These are phyloP conservation scores for Pichia gijzeniarum DNA, from an alignment of 805 yeast species.

Conservation along the genomic window DNA sequence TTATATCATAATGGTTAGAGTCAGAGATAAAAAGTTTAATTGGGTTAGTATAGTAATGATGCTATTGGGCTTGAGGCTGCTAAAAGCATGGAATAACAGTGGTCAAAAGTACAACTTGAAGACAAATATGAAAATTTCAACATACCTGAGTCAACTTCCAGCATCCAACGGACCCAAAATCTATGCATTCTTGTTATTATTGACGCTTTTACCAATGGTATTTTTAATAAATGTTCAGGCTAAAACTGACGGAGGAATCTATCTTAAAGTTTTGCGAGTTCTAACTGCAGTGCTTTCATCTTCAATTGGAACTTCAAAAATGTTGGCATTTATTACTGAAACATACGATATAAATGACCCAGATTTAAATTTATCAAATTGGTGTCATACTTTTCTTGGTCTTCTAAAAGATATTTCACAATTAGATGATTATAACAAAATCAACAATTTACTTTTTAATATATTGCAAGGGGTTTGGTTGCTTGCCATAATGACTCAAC, in stretches of 20 bases:
- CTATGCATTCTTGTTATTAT: conserved; percentile 14
- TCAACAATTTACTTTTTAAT: conserved; percentile 19
- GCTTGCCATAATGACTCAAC: conserved; percentile 7
- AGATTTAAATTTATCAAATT: conserved; percentile 16
- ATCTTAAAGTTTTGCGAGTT: conserved; percentile 4
- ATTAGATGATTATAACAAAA: conserved; percentile 24
- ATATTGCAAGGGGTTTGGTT: conserved; percentile 23
- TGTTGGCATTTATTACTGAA: conserved; percentile 24
- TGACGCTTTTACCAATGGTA: conserved; percentile 17
- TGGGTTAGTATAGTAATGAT: conserved; percentile 17
- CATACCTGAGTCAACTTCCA: conserved; percentile 31
- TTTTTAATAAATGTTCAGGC: conserved; percentile 4
- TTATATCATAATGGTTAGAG: conserved; percentile 13
- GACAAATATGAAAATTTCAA: conserved; percentile 42
- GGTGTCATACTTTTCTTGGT: conserved; percentile 19
- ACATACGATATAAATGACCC: conserved; percentile 21
- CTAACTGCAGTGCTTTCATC: conserved; percentile 36
- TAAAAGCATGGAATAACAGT: conserved; percentile 82
- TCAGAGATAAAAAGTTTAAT: conserved; percentile 6
- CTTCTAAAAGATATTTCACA: conserved; percentile 31
- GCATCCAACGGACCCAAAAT: conserved; percentile 20
- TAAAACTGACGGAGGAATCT: background rate
- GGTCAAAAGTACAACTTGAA: conserved; percentile 73
- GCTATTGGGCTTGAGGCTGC: conserved; percentile 41
- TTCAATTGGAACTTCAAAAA: conserved; percentile 19